Percentiles rank a stretch among this genome's conserved stretches.
Evolutionary conservation across 2,329 filamentous ascomycete species (phyloP).

Genomic region (Colletotrichum tofieldiae): DNA sequence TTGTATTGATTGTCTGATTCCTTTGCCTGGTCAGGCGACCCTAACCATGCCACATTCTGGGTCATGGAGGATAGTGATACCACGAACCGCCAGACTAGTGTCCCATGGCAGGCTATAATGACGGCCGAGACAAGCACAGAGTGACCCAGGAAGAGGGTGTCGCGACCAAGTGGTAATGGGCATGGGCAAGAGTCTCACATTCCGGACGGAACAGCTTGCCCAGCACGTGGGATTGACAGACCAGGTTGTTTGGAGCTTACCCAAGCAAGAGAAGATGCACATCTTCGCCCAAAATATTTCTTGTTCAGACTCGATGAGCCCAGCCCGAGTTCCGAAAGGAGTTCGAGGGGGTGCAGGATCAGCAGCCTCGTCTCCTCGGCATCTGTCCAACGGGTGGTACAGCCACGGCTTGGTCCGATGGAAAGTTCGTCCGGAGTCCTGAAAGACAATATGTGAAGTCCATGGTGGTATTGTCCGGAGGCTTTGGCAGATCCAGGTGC

Average conservation of each 20-base stretch:
- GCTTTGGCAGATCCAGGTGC: constrained; percentile 14
- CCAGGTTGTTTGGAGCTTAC: constrained; percentile 25
- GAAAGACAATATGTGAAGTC: constrained; percentile 2
- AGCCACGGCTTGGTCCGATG: constrained; percentile 17
- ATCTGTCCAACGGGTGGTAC: constrained; percentile 25
- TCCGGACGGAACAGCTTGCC: constrained; percentile 15
- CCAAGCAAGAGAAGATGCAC: constrained; percentile 8
- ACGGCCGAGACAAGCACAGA: constrained; percentile 15
- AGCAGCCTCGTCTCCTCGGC: constrained; percentile 13
- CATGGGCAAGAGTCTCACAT: not conserved
- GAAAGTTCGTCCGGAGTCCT: not conserved
- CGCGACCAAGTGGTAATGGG: not conserved
- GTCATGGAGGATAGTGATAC: not conserved
- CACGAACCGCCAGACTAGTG: constrained; percentile 38
- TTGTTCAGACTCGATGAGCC: constrained; percentile 29
- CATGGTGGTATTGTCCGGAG: constrained; percentile 9
- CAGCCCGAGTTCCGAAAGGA: constrained; percentile 1
- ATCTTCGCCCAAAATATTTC: constrained; percentile 10
- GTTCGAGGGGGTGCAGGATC: not conserved
- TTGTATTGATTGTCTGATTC: not conserved
- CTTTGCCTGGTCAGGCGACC: constrained; percentile 2
- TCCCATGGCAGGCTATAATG: constrained; percentile 41
- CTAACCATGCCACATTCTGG: not conserved
- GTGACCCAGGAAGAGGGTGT: constrained; percentile 2
- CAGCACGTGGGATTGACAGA: not conserved